phyloP scores from a whole-genome alignment of 805 yeast species.

The Metschnikowia kunwiensis region DNA sequence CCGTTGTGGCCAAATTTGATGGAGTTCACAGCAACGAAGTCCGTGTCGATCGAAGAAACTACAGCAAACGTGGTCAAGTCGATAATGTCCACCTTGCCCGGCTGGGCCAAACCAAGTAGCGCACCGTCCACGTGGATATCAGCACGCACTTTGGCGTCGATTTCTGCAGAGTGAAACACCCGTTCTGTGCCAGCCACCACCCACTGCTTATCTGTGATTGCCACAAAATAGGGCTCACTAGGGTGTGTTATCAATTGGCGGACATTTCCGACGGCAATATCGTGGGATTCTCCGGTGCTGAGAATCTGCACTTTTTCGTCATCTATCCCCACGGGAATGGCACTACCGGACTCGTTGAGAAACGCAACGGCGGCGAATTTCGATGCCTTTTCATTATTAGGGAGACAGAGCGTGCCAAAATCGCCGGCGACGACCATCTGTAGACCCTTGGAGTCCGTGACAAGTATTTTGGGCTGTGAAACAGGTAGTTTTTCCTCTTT shows the following conservation, averaged over 20 bases:
- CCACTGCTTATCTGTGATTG: constrained; percentile 10
- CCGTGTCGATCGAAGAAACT: constrained; percentile 23
- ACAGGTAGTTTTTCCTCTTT: constrained; percentile 1
- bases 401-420: constrained; percentile 4
- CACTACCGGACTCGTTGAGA: constrained; percentile 1
- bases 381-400: neutral
- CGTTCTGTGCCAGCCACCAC: constrained; percentile 11
- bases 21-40: constrained; percentile 23
- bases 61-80: constrained; percentile 37
- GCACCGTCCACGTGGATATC: constrained; percentile 50
- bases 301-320: constrained; percentile 6
- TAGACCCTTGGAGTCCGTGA: constrained; percentile 2
- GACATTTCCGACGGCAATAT: neutral
- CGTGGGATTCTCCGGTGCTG: neutral
- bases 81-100: constrained; percentile 33
- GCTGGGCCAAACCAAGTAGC: constrained; percentile 33
- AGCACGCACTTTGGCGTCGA: constrained; percentile 17
- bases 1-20: constrained; percentile 62
- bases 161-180: constrained; percentile 12
- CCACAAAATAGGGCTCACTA: constrained; percentile 15
- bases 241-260: constrained; percentile 15
- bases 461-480: constrained; percentile 1
- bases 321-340: constrained; percentile 10
- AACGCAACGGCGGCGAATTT: constrained; percentile 10
- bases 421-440: constrained; percentile 5